Base-by-base conservation (phyloP, 495 filamentous ascomycete genomes). In the Talaromyces proteolyticus region DNA sequence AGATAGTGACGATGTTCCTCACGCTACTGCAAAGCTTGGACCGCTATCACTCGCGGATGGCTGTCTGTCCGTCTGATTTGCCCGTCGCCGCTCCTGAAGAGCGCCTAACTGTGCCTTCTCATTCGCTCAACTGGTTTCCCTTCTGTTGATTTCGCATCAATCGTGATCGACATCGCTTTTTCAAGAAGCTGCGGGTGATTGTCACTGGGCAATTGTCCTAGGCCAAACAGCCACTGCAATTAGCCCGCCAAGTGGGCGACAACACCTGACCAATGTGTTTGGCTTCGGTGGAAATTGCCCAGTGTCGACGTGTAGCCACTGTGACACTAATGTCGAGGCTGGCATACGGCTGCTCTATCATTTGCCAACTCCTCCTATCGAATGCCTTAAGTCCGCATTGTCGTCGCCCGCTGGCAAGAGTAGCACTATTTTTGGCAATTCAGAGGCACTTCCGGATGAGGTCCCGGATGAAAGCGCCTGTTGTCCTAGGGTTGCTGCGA, bases 21-120 rank as follows among this genome's bases (percentile, higher is more conserved):
- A 49, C 47, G 37, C 47, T 49, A 49, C 47, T 49, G 47, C 47
- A 20, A 14, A 41, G 37, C 47, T 49, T 47, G 37, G 36, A 21
- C 47, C 36, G 21, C 12, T 41, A 49, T 49, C 47, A 49, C 47
- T 34, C 36, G 7, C 6, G 22, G 34, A 36, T 18, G 21, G 2
- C 18, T 12, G 12, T 26, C 10, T 21, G 22, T 19, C 5, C 47
- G 22, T 49, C 47, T 34, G 18, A 49, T 49, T 49, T 20, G 47
- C 19, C 18, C 34, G 4, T 38, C 24, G 25, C 24, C 19, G 1
- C 23, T 20, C 7, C 17, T 11, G 20, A 20, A 26, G 34, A 49
- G 47, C 34, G 47, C 26, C n/a, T 24, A 41, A 49, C 16, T 6
- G 14, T 7, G 24, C 39, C 16, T 16, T 38, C 37, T 34, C 20